These are phyloP conservation scores for Sugiyamaella mastotermitis DNA, from an alignment of 805 yeast genomes.

Conservation along the genomic window DNA sequence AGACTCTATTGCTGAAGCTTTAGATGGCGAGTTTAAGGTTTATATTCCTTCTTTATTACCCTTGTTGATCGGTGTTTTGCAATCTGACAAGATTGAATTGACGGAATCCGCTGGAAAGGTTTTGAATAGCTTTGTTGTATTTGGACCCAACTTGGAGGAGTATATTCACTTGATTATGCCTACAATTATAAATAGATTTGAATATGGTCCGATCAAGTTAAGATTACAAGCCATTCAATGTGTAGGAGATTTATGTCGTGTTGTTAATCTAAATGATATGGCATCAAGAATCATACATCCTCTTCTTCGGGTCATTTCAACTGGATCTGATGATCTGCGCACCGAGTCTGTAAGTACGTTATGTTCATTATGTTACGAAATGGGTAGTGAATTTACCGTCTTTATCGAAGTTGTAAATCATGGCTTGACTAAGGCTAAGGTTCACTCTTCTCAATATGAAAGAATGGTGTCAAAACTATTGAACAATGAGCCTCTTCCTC, in stretches of 20 bases:
- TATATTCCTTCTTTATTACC: conserved; percentile 75
- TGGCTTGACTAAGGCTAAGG: conserved; percentile 48
- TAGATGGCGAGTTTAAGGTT: conserved; percentile 88
- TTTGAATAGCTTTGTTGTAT: conserved; percentile 73
- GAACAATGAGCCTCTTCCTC: conserved; percentile 82
- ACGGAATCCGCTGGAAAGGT: conserved; percentile 61
- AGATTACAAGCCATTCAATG: conserved; percentile 74
- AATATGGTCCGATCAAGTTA: conserved; percentile 53
- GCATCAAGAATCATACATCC: conserved; percentile 89
- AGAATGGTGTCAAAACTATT: conserved; percentile 71
- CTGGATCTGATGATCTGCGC: conserved; percentile 51
- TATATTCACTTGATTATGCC: conserved; percentile 85
- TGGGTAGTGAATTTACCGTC: conserved; percentile 78
- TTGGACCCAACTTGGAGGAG: conserved; percentile 85
- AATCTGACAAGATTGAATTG: conserved; percentile 53
- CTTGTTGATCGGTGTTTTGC: conserved; percentile 67
- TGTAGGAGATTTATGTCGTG: conserved; percentile 71
- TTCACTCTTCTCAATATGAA: conserved; percentile 72
- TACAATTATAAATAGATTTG: conserved; percentile 73
- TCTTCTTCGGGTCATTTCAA: conserved; percentile 55
- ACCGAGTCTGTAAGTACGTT: conserved; percentile 70
- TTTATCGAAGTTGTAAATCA: conserved; percentile 79
- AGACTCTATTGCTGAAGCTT: conserved; percentile 76
- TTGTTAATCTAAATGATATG: conserved; percentile 74
- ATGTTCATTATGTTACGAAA: conserved; percentile 63